Evolutionary conservation across 1,284 basidiomycete genomes (phyloP), one percentile per base, ranked within the genome.

Genomic region (Cutaneotrichosporon sp.): DNA sequence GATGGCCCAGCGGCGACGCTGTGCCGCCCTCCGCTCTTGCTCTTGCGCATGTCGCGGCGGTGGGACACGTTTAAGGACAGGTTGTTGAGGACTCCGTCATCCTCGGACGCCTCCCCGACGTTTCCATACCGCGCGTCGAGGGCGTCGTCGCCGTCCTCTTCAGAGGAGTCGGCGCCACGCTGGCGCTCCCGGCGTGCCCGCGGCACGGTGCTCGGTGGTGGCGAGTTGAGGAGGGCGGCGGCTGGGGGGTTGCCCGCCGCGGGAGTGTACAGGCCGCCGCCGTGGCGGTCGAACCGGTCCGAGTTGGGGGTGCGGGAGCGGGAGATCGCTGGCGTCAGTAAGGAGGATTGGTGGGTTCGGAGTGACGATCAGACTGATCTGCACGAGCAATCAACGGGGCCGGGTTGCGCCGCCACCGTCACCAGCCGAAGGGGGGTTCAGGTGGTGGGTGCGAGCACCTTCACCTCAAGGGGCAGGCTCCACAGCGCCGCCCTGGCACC

Each of bases 1-100:
- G 73, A 53, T 56, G 56, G 57, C 4, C 73, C 71, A 4, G 69
- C 66, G 16, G 76, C 78, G 4, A 73, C 73, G 56, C 76, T 78
- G 64, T 79, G 76, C 57, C 78, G 67, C n/a, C 77, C 78, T 46
- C 65, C 69, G n/a, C 73, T 57, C 58, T 67, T 69, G 62, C 69
- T 74, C 33, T 45, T 58, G 51, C 47, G 55, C 56, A 54, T 49
- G 50, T 45, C 58, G 53, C 56, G 56, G 27, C 58, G 62, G 14
- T 71, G 72, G 56, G 65, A 67, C 20, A 69, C 54, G 13, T 68
- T 72, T 11, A 75, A 56, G 20, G 65, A 68, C 25, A 74, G 56
- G 6, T 62, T 51, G 46, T 57, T 66, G 27, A 76, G 56, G 6
- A 70, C 62, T 20, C 62, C 64, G 25, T 67, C 63, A 42, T 66